Evolutionary conservation across 106 monocot genomes (phyloP).

Genomic region (Phalaenopsis equestris): DNA sequence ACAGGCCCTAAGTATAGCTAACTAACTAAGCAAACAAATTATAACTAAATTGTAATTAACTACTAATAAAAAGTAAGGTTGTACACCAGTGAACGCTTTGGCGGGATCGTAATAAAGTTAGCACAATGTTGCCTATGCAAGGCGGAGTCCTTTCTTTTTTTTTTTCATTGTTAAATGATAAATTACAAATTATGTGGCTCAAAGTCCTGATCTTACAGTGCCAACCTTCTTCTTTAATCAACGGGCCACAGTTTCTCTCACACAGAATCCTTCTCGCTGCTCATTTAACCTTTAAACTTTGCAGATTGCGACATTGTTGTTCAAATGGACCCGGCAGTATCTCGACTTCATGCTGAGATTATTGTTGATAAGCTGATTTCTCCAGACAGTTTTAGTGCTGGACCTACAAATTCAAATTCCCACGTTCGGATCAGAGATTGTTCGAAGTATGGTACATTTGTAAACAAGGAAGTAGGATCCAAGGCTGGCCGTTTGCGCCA

Average conservation of each 20-base stretch:
- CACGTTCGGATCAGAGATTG: conserved; percentile 52
- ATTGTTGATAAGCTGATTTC: conserved; percentile 51
- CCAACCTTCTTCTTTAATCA: too few relatives aligned
- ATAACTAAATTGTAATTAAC: too few relatives aligned
- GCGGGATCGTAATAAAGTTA: not conserved
- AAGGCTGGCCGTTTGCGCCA: conserved; percentile 41
- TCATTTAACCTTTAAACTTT: conserved; percentile 1
- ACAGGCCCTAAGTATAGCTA: too few relatives aligned
- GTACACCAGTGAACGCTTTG: too few relatives aligned
- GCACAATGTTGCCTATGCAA: not conserved
- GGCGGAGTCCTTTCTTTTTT: too few relatives aligned
- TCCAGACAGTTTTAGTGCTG: conserved; percentile 13
- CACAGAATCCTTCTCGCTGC: not conserved
- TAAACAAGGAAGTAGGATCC: conserved; percentile 50
- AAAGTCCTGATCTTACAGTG: too few relatives aligned
- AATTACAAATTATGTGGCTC: too few relatives aligned
- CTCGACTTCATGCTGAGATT: conserved; percentile 86
- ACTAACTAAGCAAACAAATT: too few relatives aligned
- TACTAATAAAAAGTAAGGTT: too few relatives aligned
- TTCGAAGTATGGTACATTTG: conserved; percentile 83
- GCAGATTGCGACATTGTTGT: conserved; percentile 88
- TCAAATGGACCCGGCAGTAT: conserved; percentile 70
- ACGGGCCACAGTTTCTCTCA: too few relatives aligned
- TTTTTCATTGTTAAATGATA: too few relatives aligned
- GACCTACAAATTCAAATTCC: conserved; percentile 9